phyloP scores from a whole-genome alignment of 2,329 filamentous ascomycete genomes.

The Sporothrix mexicana region DNA sequence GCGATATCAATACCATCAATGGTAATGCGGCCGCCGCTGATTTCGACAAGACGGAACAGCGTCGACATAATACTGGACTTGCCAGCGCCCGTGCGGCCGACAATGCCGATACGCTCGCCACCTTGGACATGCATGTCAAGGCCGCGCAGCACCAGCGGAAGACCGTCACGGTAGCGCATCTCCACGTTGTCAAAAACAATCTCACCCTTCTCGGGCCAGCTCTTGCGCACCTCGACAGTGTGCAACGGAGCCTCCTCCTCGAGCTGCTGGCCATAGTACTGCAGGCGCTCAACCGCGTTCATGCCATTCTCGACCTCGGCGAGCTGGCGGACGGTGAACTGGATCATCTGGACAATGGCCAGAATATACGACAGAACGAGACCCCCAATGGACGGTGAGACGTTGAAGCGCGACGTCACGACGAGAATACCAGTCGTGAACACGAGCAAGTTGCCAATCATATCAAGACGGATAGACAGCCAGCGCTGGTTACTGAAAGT shows the following conservation, averaged over 20 bases:
- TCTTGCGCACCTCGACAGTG: constrained; percentile 70
- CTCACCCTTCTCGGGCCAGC: constrained; percentile 87
- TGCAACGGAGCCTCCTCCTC: constrained; percentile 89
- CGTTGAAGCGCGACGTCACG: constrained; percentile 85
- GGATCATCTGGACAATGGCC: constrained; percentile 91
- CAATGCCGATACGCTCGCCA: constrained; percentile 80
- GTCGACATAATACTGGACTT: constrained; percentile 86
- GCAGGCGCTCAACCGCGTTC: constrained; percentile 91
- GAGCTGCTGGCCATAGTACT: constrained; percentile 85
- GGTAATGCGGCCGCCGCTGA: constrained; percentile 65
- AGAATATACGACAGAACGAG: constrained; percentile 93
- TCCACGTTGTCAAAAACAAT: constrained; percentile 76
- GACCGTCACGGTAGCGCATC: constrained; percentile 76
- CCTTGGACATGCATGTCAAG: constrained; percentile 74
- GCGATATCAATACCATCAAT: constrained; percentile 73
- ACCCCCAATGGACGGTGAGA: constrained; percentile 83
- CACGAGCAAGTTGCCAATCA: constrained; percentile 82
- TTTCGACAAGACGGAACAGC: constrained; percentile 76
- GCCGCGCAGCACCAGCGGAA: constrained; percentile 75
- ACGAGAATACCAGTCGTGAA: constrained; percentile 90
- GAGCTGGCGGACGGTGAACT: constrained; percentile 91
- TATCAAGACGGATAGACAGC: constrained; percentile 83
- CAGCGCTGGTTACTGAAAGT: constrained; percentile 96
- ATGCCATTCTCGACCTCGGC: constrained; percentile 98
- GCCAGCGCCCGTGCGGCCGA: constrained; percentile 80